A percentile compares a stretch with the other conserved stretches of the same genome.
phyloP scores from a whole-genome alignment of 2,329 filamentous ascomycete species.

The Nothophaeocryptopus gaeumannii region DNA sequence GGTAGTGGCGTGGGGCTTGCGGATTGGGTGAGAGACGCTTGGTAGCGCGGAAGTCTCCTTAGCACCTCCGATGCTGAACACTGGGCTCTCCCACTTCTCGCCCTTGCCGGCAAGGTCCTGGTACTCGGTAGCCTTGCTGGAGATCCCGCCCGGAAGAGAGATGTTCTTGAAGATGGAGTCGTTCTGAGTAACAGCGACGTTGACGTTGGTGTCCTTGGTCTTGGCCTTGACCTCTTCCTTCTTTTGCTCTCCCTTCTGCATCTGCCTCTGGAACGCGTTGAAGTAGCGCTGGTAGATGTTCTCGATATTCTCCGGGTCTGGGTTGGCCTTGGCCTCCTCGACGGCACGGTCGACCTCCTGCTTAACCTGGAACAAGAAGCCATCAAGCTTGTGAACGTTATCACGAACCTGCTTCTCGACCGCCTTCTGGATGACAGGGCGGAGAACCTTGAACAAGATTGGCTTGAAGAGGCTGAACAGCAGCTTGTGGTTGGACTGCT shows the following conservation, averaged over 20 bases:
- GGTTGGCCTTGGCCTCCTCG: constrained; percentile 60
- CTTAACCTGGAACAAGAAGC: constrained; percentile 72
- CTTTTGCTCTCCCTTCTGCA: constrained; percentile 76
- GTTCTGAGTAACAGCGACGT: constrained; percentile 79
- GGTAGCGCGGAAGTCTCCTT: constrained; percentile 71
- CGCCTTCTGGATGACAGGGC: constrained; percentile 80
- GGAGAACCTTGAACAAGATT: constrained; percentile 76
- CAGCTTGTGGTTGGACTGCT: constrained; percentile 92
- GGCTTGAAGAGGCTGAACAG: constrained; percentile 86
- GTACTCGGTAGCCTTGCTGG: constrained; percentile 91
- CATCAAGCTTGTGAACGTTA: constrained; percentile 72
- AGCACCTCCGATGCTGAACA: constrained; percentile 84
- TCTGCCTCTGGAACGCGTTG: constrained; percentile 68
- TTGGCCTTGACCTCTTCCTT: constrained; percentile 53
- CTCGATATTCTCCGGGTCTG: constrained; percentile 66
- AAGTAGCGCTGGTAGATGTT: constrained; percentile 88
- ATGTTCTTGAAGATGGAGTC: constrained; percentile 92
- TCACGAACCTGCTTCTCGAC: constrained; percentile 87
- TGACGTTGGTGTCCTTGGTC: constrained; percentile 67
- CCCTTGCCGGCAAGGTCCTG: constrained; percentile 82
- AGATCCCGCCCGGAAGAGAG: constrained; percentile 81
- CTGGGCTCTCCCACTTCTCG: constrained; percentile 88
- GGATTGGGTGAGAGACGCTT: constrained; percentile 49
- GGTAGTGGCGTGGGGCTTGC: constrained; percentile 57
- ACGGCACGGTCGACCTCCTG: constrained; percentile 73